Conservation (phyloP, 176 grass and related monocot genomes). For the Paspalum vaginatum region DNA sequence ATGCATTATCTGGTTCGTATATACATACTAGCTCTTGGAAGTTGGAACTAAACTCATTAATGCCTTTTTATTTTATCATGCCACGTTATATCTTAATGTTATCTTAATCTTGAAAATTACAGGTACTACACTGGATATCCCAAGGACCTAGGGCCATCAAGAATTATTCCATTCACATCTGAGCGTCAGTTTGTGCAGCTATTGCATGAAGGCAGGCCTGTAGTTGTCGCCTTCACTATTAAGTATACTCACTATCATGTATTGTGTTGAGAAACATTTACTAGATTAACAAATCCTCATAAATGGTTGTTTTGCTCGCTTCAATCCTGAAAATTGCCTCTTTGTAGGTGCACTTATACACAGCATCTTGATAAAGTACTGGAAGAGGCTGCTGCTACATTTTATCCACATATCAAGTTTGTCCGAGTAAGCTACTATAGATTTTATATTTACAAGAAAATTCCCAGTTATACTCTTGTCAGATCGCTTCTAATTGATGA, state of each 20-base stretch:
- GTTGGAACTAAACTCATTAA: background rate
- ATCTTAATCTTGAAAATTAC: constrained; percentile 29
- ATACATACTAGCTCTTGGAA: constrained; percentile 3
- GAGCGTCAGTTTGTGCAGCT: constrained; percentile 87
- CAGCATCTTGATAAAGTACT: constrained; percentile 87
- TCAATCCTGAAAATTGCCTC: constrained; percentile 35
- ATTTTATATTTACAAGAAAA: constrained; percentile 4
- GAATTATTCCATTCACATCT: constrained; percentile 82
- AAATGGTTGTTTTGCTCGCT: constrained; percentile 17
- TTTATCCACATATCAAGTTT: constrained; percentile 83
- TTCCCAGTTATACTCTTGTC: background rate
- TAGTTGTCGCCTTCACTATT: constrained; percentile 92
- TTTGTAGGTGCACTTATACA: constrained; percentile 75
- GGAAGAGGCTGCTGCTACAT: constrained; percentile 81
- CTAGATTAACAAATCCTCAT: constrained; percentile 10
- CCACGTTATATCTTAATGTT: background rate
- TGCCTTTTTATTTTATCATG: background rate
- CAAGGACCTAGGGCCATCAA: constrained; percentile 82
- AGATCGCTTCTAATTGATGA: background rate
- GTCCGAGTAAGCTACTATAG: constrained; percentile 60
- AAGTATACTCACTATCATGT: constrained; percentile 52
- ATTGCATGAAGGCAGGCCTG: constrained; percentile 80
- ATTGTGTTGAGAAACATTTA: constrained; percentile 19
- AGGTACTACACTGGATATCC: constrained; percentile 98
- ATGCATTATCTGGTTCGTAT: background rate